Percentiles rank a stretch among this genome's conserved stretches.
Conservation (phyloP, 768 basidiomycete species). For the Paxillus ammoniavirescens region DNA sequence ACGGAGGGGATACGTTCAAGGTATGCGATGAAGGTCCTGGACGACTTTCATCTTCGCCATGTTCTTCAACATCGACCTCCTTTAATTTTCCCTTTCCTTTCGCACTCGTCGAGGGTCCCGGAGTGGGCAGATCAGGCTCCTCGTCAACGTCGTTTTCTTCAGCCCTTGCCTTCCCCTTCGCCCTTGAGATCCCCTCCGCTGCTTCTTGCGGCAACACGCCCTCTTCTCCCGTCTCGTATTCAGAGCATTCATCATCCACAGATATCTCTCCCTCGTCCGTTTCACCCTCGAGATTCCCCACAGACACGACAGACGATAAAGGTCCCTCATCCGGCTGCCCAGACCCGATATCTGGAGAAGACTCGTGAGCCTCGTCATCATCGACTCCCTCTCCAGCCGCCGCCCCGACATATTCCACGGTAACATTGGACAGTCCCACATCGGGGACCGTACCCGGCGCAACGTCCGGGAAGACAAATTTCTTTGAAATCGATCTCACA, state of each 20-base stretch:
- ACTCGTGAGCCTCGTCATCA: neutral
- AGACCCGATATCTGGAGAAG: neutral
- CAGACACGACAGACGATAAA: neutral
- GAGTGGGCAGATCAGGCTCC: conserved; percentile 2
- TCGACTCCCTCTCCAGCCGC: conserved; percentile 3
- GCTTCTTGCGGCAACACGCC: conserved; percentile 21
- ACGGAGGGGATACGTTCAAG: neutral
- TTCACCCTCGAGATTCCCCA: neutral
- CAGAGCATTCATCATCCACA: conserved; percentile 5
- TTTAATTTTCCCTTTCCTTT: conserved; percentile 24
- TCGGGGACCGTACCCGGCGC: conserved; percentile 1
- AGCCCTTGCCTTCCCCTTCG: conserved; percentile 27
- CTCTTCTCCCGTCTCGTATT: conserved; percentile 17
- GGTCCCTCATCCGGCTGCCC: conserved; percentile 5
- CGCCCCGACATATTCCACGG: neutral
- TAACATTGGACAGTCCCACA: neutral
- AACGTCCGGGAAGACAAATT: conserved; percentile 48
- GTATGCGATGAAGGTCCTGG: conserved; percentile 6
- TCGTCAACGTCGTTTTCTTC: conserved; percentile 10
- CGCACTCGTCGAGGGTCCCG: neutral
- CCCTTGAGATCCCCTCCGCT: conserved; percentile 15
- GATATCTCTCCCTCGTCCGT: neutral
- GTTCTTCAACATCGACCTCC: conserved; percentile 12
- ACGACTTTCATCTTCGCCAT: conserved; percentile 7
- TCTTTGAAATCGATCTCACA: conserved; percentile 46